These are phyloP conservation scores for Trametes pubescens DNA, from an alignment of 1,284 basidiomycete species.

Conservation along the genomic window DNA sequence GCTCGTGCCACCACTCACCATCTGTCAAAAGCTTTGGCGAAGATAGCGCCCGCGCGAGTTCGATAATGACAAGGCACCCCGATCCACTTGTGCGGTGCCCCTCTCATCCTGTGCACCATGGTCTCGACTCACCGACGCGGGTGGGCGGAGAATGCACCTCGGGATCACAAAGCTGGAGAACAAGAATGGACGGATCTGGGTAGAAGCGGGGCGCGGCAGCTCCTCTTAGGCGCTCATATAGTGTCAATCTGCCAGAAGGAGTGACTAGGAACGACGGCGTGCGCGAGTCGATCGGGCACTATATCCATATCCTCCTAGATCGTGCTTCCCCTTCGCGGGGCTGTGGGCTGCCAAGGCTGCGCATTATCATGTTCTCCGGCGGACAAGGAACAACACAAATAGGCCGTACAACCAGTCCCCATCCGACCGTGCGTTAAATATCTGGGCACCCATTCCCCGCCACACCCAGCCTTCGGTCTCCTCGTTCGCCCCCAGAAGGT, in stretches of 20 bases:
- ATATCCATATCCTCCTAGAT: constrained; percentile 15
- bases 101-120: background rate
- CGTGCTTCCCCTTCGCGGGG: constrained; percentile 12
- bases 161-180: background rate
- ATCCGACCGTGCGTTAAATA: constrained; percentile 17
- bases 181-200: constrained; percentile 1
- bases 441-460: background rate
- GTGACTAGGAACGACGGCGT: constrained; percentile 18
- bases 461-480: background rate
- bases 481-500: background rate
- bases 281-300: constrained; percentile 18
- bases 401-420: background rate
- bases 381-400: constrained; percentile 26
- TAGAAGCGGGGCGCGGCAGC: background rate
- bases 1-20: background rate
- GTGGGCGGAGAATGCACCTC: too few relatives aligned
- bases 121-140: too few relatives aligned
- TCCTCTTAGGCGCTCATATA: background rate
- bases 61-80: background rate
- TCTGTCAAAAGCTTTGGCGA: constrained; percentile 5
- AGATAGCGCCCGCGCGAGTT: background rate
- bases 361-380: constrained; percentile 8
- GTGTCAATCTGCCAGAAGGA: constrained; percentile 18
- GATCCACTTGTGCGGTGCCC: background rate
- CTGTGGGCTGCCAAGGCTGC: constrained; percentile 18